Percentiles rank a stretch among this genome's conserved stretches.
Evolutionary conservation across 371 early-diverging fungal genomes (phyloP).

Genomic region (Mortierella sp.): DNA sequence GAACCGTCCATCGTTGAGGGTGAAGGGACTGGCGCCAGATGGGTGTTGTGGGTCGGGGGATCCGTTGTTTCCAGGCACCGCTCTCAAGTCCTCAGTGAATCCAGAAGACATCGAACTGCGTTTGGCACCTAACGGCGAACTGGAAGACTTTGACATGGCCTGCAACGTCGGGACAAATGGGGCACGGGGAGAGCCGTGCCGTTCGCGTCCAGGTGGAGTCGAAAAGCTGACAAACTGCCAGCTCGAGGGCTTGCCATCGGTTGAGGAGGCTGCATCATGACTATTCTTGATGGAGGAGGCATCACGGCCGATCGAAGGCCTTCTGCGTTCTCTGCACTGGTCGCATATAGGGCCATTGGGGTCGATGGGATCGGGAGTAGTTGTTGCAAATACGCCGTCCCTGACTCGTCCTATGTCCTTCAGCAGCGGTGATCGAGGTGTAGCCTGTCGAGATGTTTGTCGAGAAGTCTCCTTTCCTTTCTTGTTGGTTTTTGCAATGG

Average conservation of each 20-base stretch:
- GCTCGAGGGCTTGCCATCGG: conserved; percentile 53
- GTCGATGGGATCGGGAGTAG: neutral
- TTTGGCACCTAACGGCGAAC: conserved; percentile 18
- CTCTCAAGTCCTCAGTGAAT: conserved; percentile 16
- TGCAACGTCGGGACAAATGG: conserved; percentile 28
- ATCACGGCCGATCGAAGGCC: conserved; percentile 32
- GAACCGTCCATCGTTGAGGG: conserved; percentile 21
- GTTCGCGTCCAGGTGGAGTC: conserved; percentile 41
- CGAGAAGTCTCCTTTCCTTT: neutral
- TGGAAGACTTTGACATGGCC: conserved; percentile 8
- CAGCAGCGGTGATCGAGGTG: conserved; percentile 23
- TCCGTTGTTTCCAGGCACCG: neutral
- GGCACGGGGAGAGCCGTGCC: conserved; percentile 46
- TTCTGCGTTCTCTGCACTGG: conserved; percentile 27
- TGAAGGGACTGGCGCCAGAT: conserved; percentile 20
- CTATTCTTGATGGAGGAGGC: conserved; percentile 9
- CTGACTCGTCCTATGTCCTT: conserved; percentile 34
- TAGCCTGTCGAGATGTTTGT: conserved; percentile 11
- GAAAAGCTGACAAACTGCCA: conserved; percentile 54
- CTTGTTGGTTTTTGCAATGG: conserved; percentile 30
- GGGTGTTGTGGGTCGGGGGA: neutral
- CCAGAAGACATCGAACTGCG: conserved; percentile 17
- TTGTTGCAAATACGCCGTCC: neutral
- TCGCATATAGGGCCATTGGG: conserved; percentile 25
- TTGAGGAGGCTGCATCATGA: conserved; percentile 45